These are phyloP conservation scores for Dothidotthia symphoricarpi DNA, from an alignment of 2,329 filamentous ascomycete species.

Conservation along the genomic window DNA sequence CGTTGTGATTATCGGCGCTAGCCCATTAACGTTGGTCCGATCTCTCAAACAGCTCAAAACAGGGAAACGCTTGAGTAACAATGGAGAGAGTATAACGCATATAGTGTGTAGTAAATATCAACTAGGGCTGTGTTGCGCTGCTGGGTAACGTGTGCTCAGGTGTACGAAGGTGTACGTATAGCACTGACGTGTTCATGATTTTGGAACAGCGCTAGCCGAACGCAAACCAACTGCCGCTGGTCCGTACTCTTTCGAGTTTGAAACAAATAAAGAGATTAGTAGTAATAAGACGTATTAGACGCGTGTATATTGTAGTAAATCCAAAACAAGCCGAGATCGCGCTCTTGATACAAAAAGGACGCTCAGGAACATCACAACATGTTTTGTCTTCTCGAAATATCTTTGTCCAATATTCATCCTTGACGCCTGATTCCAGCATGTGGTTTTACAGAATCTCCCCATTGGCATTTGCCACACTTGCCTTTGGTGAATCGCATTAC, in stretches of 20 bases:
- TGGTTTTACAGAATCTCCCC: neutral
- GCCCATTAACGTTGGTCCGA: no score
- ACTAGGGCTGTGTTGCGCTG: no score
- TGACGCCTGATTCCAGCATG: neutral
- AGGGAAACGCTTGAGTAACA: no score
- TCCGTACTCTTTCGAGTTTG: neutral
- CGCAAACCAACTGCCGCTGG: neutral
- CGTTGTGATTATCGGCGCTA: no score
- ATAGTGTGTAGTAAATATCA: no score
- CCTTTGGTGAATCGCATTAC: slow-evolving; percentile 3
- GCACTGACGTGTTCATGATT: neutral
- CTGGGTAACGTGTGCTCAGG: no score
- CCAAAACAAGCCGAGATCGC: no score
- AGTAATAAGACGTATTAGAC: neutral
- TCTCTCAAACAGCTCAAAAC: no score
- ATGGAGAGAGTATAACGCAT: no score
- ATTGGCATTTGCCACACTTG: slow-evolving; percentile 1
- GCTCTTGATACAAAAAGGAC: no score
- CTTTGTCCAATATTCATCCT: neutral
- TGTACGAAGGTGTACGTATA: neutral
- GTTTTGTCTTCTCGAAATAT: neutral
- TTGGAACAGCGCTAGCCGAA: neutral
- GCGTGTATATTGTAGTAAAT: neutral
- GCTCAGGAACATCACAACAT: no score
- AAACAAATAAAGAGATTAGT: neutral